Conservation (phyloP, 2,329 filamentous ascomycete species). For the Sordariomycetes sp. region DNA sequence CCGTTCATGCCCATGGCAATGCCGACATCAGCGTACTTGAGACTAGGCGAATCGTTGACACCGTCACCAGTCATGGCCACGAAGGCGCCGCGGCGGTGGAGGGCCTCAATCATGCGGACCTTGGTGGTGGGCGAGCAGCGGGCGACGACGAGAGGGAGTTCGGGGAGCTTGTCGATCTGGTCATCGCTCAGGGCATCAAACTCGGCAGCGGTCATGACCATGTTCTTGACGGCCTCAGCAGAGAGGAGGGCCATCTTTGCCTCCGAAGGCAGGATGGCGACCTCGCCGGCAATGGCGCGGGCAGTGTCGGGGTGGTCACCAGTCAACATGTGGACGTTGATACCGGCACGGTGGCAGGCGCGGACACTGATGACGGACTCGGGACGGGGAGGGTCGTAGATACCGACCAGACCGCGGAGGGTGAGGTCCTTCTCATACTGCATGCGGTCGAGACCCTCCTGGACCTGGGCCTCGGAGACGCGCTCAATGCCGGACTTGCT, state of each 20-base stretch:
- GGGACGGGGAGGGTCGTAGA: slow-evolving; percentile 58
- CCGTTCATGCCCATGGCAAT: slow-evolving; percentile 58
- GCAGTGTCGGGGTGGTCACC: slow-evolving; percentile 53
- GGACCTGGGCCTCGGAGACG: slow-evolving; percentile 21
- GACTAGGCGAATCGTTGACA: slow-evolving; percentile 55
- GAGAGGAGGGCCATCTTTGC: slow-evolving; percentile 21
- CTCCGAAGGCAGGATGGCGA: slow-evolving; percentile 41
- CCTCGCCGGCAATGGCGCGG: slow-evolving; percentile 45
- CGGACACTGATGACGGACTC: slow-evolving; percentile 49
- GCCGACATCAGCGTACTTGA: slow-evolving; percentile 54
- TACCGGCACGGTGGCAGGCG: slow-evolving; percentile 47
- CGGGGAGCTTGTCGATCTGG: slow-evolving; percentile 47
- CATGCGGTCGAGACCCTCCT: slow-evolving; percentile 29
- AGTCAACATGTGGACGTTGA: slow-evolving; percentile 57
- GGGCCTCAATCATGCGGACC: slow-evolving; percentile 62
- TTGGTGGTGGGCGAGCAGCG: slow-evolving; percentile 61
- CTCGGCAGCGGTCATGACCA: slow-evolving; percentile 49
- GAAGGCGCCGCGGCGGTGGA: slow-evolving; percentile 48
- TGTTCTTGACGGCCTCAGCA: slow-evolving; percentile 35
- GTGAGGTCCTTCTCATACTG: slow-evolving; percentile 44
- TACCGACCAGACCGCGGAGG: slow-evolving; percentile 54
- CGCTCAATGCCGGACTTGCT: slow-evolving; percentile 23
- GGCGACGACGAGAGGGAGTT: slow-evolving; percentile 53
- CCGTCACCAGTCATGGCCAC: slow-evolving; percentile 60
- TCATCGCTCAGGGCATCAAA: slow-evolving; percentile 50